Evolutionary conservation across 176 grass and related monocot species (phyloP).

Genomic region (Pontederia crassipes): DNA sequence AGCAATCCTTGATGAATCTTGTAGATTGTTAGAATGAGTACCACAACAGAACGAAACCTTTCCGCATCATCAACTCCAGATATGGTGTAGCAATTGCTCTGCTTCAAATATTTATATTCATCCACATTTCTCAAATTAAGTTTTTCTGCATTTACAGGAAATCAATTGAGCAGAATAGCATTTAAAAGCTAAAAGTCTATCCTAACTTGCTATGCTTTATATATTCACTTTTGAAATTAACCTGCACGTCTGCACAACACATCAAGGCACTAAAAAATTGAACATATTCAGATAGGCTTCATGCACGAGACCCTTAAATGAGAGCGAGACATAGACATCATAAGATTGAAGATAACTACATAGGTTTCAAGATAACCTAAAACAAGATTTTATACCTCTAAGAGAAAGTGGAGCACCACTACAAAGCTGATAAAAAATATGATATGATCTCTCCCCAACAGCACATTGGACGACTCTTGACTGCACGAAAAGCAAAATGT

Average conservation of each 20-base stretch:
- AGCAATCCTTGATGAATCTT: conserved; percentile 13
- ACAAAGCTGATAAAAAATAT: conserved; percentile 99
- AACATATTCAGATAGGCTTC: too few species aligned
- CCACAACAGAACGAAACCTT: conserved; percentile 73
- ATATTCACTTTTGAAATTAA: too few species aligned
- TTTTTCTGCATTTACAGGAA: conserved; percentile 56
- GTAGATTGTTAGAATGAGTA: conserved; percentile 13
- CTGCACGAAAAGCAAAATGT: conserved; percentile 34
- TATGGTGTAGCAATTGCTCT: conserved; percentile 86
- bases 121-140: conserved; percentile 89
- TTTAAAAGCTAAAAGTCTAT: not conserved
- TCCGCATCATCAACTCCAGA: conserved; percentile 86
- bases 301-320: too few species aligned
- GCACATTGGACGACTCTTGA: conserved; percentile 96
- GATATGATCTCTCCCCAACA: conserved; percentile 78
- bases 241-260: too few species aligned
- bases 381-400: conserved; percentile 46
- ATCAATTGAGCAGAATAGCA: conserved; percentile 14
- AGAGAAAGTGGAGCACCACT: conserved; percentile 55
- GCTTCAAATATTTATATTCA: conserved; percentile 95
- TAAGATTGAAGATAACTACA: not conserved
- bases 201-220: too few species aligned
- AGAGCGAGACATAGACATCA: not conserved
- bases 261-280: too few species aligned
- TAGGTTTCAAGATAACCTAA: not conserved